Conservation (phyloP, 768 basidiomycete species). For the Lyophyllum atratum region DNA sequence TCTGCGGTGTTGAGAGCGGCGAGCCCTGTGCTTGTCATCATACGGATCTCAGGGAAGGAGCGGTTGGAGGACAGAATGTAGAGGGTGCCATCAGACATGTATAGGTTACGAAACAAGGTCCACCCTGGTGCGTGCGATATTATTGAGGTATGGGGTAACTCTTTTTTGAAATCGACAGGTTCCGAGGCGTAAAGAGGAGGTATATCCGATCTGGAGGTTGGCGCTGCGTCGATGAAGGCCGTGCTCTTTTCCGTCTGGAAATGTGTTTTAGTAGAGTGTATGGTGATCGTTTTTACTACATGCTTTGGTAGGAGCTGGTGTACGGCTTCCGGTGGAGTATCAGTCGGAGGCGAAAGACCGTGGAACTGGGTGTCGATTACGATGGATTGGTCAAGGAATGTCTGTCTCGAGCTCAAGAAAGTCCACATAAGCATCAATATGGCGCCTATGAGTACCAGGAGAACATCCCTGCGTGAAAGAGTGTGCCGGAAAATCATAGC, state of each 20-base stretch:
- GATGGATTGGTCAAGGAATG: conserved; percentile 27
- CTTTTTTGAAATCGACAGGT: conserved; percentile 15
- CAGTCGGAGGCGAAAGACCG: neutral
- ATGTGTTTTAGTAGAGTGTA: neutral
- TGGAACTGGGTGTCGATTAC: conserved; percentile 28
- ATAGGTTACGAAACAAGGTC: conserved; percentile 82
- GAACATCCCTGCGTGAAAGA: conserved; percentile 55
- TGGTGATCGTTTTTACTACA: neutral
- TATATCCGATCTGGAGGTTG: neutral
- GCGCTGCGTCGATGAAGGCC: neutral
- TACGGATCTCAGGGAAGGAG: conserved; percentile 43
- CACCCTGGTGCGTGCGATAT: conserved; percentile 77
- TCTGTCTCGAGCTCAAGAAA: conserved; percentile 31
- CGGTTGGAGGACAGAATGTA: conserved; percentile 55
- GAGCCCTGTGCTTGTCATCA: conserved; percentile 73
- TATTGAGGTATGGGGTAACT: conserved; percentile 55
- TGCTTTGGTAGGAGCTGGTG: neutral
- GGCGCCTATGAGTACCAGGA: conserved; percentile 62
- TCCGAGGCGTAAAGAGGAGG: neutral
- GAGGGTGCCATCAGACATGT: conserved; percentile 84
- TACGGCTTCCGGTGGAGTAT: neutral
- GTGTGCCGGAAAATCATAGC: conserved; percentile 35
- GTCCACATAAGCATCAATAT: conserved; percentile 55
- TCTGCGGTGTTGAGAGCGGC: conserved; percentile 59
- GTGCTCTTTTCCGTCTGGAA: neutral